These are phyloP conservation scores for Glycyrrhiza uralensis DNA, from an alignment of 306 rosid genomes.

Conservation along the genomic window DNA sequence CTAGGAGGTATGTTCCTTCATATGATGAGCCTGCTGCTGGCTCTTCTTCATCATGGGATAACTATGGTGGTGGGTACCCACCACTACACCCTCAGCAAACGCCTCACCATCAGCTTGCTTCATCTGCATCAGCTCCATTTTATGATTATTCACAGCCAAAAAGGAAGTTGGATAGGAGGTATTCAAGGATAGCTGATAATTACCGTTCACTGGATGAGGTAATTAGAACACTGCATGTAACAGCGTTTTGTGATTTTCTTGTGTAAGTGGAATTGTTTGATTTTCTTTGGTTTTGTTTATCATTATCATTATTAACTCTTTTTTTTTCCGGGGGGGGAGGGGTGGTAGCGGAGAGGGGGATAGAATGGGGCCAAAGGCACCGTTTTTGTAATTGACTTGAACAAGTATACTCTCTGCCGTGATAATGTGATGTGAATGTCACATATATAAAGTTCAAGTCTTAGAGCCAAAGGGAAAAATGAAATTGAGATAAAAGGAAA, in stretches of 20 bases:
- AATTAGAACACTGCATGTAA: slow-evolving; percentile 7
- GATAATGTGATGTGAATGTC: slow-evolving; percentile 28
- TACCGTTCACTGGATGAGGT: slow-evolving; percentile 85
- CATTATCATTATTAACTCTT: slow-evolving; percentile 22
- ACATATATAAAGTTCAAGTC: background rate
- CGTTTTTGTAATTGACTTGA: slow-evolving; percentile 14
- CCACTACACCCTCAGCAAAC: slow-evolving; percentile 41
- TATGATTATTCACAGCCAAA: slow-evolving; percentile 34
- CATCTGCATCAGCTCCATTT: slow-evolving; percentile 43
- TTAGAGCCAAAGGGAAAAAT: background rate
- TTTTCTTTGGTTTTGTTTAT: slow-evolving; percentile 11
- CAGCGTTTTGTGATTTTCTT: slow-evolving; percentile 12
- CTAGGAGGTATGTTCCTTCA: slow-evolving; percentile 32
- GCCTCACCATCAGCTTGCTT: slow-evolving; percentile 41
- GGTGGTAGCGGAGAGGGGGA: no score
- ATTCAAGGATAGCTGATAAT: slow-evolving; percentile 74
- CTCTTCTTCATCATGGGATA: slow-evolving; percentile 46
- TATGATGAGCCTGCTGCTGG: slow-evolving; percentile 20
- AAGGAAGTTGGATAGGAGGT: slow-evolving; percentile 55
- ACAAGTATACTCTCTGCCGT: background rate
- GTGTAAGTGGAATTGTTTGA: background rate
- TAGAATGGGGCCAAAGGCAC: background rate
- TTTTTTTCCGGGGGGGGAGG: no score
- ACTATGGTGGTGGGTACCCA: slow-evolving; percentile 27
- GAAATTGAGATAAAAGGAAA: background rate